A percentile compares a stretch with the other conserved stretches of the same genome.
Evolutionary conservation across 1,284 basidiomycete genomes (phyloP).

Genomic region (Cryptococcus floricola): DNA sequence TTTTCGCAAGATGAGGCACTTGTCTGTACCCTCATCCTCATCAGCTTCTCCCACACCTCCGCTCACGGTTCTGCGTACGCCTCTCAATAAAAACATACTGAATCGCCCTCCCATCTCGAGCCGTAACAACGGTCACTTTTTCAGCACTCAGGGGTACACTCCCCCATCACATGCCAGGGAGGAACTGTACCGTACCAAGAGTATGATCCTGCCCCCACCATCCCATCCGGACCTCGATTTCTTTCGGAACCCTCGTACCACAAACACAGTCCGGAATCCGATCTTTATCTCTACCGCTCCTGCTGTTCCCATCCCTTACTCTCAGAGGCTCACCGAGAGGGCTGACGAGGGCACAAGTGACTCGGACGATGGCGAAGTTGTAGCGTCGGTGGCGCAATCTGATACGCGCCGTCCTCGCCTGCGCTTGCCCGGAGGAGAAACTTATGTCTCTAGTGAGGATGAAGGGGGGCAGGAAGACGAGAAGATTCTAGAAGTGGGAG

Average conservation of each 20-base stretch:
- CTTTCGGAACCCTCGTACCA: conserved; percentile 1
- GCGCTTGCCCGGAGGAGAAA: neutral
- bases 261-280: neutral
- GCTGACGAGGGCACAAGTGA: neutral
- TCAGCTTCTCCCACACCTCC: neutral
- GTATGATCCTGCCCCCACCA: neutral
- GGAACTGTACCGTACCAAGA: neutral
- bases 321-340: neutral
- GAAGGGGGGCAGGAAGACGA: conserved; percentile 1
- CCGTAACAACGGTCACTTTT: neutral
- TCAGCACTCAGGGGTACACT: neutral
- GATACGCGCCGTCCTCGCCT: neutral
- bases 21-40: neutral
- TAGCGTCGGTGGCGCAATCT: neutral
- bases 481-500: too few species aligned
- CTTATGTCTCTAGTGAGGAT: neutral
- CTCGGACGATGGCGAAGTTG: neutral
- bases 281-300: neutral
- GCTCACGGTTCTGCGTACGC: conserved; percentile 1
- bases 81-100: neutral
- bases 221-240: conserved; percentile 1
- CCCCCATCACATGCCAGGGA: neutral
- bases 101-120: neutral
- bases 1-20: neutral
- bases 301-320: neutral